These are phyloP conservation scores for Echinosophora koreensis DNA, from an alignment of 306 rosid genomes.

Conservation along the genomic window DNA sequence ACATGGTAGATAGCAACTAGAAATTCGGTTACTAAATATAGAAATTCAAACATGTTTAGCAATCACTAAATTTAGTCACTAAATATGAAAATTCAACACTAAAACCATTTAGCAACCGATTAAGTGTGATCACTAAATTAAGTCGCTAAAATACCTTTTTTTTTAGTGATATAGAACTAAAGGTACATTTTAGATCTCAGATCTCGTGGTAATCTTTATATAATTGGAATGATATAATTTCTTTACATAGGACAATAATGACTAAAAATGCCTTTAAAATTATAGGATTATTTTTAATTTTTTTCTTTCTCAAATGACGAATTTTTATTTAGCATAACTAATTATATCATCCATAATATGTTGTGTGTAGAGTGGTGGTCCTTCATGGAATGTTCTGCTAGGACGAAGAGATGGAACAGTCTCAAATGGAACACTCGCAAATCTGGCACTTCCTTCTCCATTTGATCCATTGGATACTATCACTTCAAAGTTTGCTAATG, in stretches of 20 bases:
- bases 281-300: background rate
- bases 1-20: no score
- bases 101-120: no score
- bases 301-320: background rate
- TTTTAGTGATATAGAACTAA: background rate
- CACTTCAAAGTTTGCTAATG: slow-evolving; percentile 57
- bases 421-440: slow-evolving; percentile 68
- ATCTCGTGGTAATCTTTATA: background rate
- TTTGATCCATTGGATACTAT: slow-evolving; percentile 55
- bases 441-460: slow-evolving; percentile 64
- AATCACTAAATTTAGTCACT: no score
- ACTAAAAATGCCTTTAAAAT: background rate
- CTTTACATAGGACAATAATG: no score
- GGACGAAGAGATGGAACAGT: slow-evolving; percentile 85
- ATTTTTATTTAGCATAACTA: background rate
- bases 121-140: no score
- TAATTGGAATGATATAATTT: background rate
- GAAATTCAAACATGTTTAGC: no score
- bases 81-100: no score
- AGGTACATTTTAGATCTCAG: background rate
- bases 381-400: slow-evolving; percentile 66
- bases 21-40: no score
- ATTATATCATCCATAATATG: background rate
- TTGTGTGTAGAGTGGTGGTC: slow-evolving; percentile 82
- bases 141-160: no score